phyloP scores from a whole-genome alignment of 306 rosid species.

The Dicorynia guianensis region DNA sequence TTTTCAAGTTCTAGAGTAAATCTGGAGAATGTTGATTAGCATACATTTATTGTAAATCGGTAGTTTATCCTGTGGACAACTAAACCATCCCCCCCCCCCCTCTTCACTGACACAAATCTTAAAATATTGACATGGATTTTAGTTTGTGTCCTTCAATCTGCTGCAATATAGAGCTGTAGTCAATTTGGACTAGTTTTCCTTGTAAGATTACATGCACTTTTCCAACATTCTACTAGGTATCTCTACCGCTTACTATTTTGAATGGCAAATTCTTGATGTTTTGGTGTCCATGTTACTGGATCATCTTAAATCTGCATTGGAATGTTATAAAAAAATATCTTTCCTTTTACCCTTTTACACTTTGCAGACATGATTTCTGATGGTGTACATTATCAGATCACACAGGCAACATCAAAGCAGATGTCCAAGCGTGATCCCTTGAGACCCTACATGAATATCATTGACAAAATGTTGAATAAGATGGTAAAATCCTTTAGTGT shows the following conservation, averaged over 20 bases:
- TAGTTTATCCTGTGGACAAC: no score
- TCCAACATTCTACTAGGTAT: background rate
- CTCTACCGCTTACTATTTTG: slow-evolving; percentile 4
- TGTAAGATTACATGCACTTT: background rate
- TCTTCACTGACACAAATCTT: background rate
- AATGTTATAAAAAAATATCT: slow-evolving; percentile 25
- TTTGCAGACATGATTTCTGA: slow-evolving; percentile 58
- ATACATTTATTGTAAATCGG: no score
- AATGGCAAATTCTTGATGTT: background rate
- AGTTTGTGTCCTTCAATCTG: slow-evolving; percentile 1
- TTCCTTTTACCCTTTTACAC: slow-evolving; percentile 44
- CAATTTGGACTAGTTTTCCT: background rate
- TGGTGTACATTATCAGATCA: slow-evolving; percentile 72
- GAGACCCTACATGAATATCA: slow-evolving; percentile 90
- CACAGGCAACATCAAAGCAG: slow-evolving; percentile 98
- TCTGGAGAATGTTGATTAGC: no score
- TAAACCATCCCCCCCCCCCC: no score
- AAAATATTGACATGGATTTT: background rate
- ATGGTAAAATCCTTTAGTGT: slow-evolving; percentile 61
- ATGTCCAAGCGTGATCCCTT: slow-evolving; percentile 97
- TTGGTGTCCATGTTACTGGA: slow-evolving; percentile 17
- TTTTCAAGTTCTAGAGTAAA: background rate
- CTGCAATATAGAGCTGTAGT: background rate
- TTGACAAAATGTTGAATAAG: slow-evolving; percentile 73
- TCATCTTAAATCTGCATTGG: slow-evolving; percentile 24